phyloP scores from a whole-genome alignment of 1,284 basidiomycete species.

The Tranzscheliella williamsii region DNA sequence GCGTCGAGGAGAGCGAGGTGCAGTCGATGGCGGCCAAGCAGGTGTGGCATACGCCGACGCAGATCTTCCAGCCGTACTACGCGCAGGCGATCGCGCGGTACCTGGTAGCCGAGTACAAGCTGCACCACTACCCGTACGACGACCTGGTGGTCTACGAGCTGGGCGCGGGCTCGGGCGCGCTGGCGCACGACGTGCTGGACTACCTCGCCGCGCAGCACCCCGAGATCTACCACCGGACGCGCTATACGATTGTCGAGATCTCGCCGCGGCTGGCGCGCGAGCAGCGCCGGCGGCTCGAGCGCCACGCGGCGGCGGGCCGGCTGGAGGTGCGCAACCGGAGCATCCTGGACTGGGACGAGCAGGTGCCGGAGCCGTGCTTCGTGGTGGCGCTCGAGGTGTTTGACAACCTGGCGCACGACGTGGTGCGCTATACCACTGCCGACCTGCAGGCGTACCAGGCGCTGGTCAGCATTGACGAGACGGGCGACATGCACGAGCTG shows the following conservation, averaged over 20 bases:
- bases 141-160: conserved; percentile 95
- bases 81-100: conserved; percentile 86
- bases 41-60: conserved; percentile 98
- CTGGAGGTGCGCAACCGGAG: conserved; percentile 79
- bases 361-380: conserved; percentile 82
- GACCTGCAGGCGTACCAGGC: conserved; percentile 79
- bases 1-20: conserved; percentile 51
- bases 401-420: conserved; percentile 96
- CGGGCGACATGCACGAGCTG: conserved; percentile 82
- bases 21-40: conserved; percentile 70
- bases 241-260: conserved; percentile 93
- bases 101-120: conserved; percentile 84
- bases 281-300: conserved; percentile 65
- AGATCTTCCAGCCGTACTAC: conserved; percentile 97
- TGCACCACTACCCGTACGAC: conserved; percentile 86
- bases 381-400: conserved; percentile 94
- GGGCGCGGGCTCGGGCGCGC: conserved; percentile 93
- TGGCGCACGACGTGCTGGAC: conserved; percentile 84
- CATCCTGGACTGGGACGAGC: conserved; percentile 81
- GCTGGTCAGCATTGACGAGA: conserved; percentile 76
- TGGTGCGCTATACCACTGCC: conserved; percentile 82
- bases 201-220: conserved; percentile 79
- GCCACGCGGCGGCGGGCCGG: conserved; percentile 61
- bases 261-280: conserved; percentile 74
- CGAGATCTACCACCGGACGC: conserved; percentile 85